phyloP scores from a whole-genome alignment of 345 rosid species.

The Salix caprea region DNA sequence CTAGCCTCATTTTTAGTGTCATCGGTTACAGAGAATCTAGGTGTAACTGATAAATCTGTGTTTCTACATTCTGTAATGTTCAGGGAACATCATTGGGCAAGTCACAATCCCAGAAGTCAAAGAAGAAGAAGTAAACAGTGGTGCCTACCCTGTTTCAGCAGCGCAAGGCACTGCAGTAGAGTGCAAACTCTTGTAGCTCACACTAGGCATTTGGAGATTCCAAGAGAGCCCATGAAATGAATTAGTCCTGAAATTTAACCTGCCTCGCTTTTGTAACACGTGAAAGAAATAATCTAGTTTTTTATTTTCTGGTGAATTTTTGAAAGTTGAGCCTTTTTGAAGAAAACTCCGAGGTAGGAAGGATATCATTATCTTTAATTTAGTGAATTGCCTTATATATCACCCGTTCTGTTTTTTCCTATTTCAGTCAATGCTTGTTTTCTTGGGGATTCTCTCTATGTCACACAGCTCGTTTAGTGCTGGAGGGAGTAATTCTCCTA shows the following conservation, averaged over 20 bases:
- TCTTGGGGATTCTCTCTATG: too few relatives aligned
- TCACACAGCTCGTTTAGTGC: too few relatives aligned
- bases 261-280: constrained; percentile 41
- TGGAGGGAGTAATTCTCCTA: neutral
- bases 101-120: constrained; percentile 53
- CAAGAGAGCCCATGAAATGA: constrained; percentile 15
- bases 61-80: neutral
- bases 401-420: neutral
- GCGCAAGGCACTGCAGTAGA: constrained; percentile 9
- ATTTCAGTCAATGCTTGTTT: neutral
- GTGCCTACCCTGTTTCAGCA: constrained; percentile 1
- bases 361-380: constrained; percentile 15
- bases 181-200: constrained; percentile 28
- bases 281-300: constrained; percentile 19
- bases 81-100: constrained; percentile 75
- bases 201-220: constrained; percentile 23
- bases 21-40: too few relatives aligned
- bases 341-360: constrained; percentile 22
- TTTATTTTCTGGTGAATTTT: constrained; percentile 20
- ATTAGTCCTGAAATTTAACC: constrained; percentile 29
- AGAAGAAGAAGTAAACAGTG: constrained; percentile 68
- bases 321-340: constrained; percentile 27
- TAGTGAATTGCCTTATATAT: constrained; percentile 2
- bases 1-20: neutral
- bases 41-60: neutral